A percentile compares a stretch with the other conserved stretches of the same genome.
Conservation (phyloP, 805 yeast genomes). For the Hanseniaspora meyeri region DNA sequence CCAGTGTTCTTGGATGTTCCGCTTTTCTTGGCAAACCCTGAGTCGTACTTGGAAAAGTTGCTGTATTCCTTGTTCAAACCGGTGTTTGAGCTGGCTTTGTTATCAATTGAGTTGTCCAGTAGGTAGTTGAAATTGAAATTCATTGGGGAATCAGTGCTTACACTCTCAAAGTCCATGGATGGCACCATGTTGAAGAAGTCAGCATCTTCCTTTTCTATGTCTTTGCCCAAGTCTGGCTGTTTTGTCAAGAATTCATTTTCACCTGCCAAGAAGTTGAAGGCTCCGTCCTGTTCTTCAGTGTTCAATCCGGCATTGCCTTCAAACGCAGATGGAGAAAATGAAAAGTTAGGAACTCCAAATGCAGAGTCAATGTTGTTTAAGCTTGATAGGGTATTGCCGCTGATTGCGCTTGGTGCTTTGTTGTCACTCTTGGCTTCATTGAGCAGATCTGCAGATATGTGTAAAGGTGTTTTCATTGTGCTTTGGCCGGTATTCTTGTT, state of each 20-base stretch:
- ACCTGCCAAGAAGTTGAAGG: not conserved
- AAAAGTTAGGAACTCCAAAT: conserved; percentile 2
- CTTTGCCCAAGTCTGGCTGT: not conserved
- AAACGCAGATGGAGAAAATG: conserved; percentile 10
- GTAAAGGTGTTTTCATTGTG: not conserved
- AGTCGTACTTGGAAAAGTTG: not conserved
- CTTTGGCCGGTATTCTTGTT: not conserved
- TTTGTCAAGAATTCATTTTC: not conserved
- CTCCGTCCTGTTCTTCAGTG: not conserved
- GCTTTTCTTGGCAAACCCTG: conserved; percentile 15
- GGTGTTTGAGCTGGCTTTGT: conserved; percentile 14
- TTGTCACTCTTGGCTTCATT: not conserved
- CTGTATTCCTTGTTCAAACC: not conserved
- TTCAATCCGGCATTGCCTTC: not conserved
- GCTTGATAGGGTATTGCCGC: not conserved
- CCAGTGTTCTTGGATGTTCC: conserved; percentile 22
- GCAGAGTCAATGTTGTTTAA: not conserved
- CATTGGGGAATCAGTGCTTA: not conserved
- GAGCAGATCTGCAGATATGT: not conserved
- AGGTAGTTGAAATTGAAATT: not conserved
- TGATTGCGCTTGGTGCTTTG: not conserved
- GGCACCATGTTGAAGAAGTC: too few relatives aligned
- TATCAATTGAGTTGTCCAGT: conserved; percentile 16
- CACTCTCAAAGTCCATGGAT: not conserved
- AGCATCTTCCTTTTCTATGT: not conserved